A percentile compares a stretch with the other conserved stretches of the same genome.
These are phyloP conservation scores for Polytrichum commune DNA, from an alignment of 225 moss, liverwort and hornwort species.

Conservation along the genomic window DNA sequence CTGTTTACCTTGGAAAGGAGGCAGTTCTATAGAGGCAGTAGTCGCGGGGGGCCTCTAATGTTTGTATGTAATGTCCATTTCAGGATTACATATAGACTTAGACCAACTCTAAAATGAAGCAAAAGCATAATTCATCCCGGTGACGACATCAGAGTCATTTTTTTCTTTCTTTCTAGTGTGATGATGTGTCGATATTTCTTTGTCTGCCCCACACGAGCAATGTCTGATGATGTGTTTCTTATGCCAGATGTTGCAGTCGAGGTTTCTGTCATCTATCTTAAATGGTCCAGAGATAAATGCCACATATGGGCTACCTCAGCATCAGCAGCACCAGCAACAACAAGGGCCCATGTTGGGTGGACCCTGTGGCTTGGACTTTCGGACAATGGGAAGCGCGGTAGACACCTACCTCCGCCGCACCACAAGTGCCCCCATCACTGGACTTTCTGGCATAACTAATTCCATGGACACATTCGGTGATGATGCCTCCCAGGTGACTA, in stretches of 20 bases:
- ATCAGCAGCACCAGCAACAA: constrained; percentile 27
- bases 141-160: no score
- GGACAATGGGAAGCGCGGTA: constrained; percentile 35
- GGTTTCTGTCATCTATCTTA: constrained; percentile 15
- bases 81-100: no score
- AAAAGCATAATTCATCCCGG: no score
- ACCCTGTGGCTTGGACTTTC: constrained; percentile 39
- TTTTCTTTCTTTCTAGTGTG: no score
- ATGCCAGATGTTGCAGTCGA: constrained; percentile 26
- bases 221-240: no score
- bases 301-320: constrained; percentile 32
- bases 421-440: constrained; percentile 35
- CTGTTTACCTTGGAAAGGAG: no score
- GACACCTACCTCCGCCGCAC: constrained; percentile 40
- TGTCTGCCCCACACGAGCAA: no score
- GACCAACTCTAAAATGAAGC: no score
- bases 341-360: constrained; percentile 24
- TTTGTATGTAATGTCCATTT: no score
- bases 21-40: no score
- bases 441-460: constrained; percentile 22
- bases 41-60: no score
- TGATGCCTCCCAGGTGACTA: constrained; percentile 30
- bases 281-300: constrained; percentile 28
- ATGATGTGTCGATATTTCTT: no score
- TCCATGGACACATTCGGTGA: constrained; percentile 23